Base-by-base conservation (phyloP, 1,284 basidiomycete species). In the Cutaneotrichosporon cutaneum region DNA sequence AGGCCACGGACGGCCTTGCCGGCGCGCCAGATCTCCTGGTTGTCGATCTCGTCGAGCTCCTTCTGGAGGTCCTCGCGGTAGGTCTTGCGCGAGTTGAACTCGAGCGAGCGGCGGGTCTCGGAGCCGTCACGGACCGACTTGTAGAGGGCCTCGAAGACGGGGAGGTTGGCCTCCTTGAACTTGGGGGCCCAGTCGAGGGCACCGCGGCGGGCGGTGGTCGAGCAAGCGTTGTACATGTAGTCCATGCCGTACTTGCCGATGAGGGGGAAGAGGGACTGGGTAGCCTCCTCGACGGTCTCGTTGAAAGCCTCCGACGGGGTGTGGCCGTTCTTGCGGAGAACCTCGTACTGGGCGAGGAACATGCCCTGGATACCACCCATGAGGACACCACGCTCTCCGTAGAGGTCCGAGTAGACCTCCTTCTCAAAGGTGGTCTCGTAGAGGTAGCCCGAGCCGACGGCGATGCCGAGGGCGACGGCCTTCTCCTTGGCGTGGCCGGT, bases 281-380 rank as follows among this genome's bases (percentile, higher is more conserved):
- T 97, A 21, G 96, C 96, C 84, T 99, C 95, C 82, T 99, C 95
- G 65, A 97, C 94, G 67, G 96, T 99, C 85, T 99, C 95, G 83
- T 99, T 99, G 88, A 99, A 98, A 60, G 64, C 95, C 82, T 99
- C 95, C 50, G 94, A 97, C 63, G 95, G 96, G 18, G 87, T 85
- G 87, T 99, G 95, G 67, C 96, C 96, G 81, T 99, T 99, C 80
- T 90, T 91, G 77, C 95, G 92, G 77, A 99, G 91, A 65, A 98
- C 90, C 84, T 98, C 89, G 88, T 99, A 99, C 82, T 99, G 72
- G 58, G 95, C 95, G 75, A 94, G 86, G 90, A 99, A 99, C 80
- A 99, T 88, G 73, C 95, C 96, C 89, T 99, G 94, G 80, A 99
- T 98, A 81, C 89, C 95, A 77, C 95, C 95, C 95, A 98, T 98